Evolutionary conservation across 345 rosid species (phyloP), one percentile per base, ranked within the genome.

Genomic region (Euclidium syriacum): DNA sequence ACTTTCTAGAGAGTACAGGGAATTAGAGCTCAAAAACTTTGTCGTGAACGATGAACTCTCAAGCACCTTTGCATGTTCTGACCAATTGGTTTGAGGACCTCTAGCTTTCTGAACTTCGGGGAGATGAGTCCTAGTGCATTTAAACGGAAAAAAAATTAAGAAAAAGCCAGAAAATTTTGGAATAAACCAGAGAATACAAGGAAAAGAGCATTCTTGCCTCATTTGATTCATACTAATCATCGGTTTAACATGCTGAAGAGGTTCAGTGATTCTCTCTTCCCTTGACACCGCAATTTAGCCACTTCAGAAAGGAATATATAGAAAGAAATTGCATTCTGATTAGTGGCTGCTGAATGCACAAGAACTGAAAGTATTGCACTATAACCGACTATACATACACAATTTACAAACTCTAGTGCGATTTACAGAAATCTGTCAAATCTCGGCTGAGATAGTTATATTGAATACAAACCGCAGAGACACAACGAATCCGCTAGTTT

Each of bases 71-170:
- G 60, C 82, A 73, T 92, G 97, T 48, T 79, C 85, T 38, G 66
- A 75, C 97, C 91, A 87, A 77, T 94, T 94, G 17, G 78, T 76
- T 32, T 74, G 83, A 53, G 95, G 97, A 47, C 55, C 79, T 29
- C 54, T 65, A 26, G 63, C 43, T 67, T 74, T 75, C 72, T 57
- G 55, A 68, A 66, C 79, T 65, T 75, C 79, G 59, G 56, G 59
- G 14, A 59, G 67, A 67, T 56, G 65, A 73, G 58, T 74, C 61
- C 35, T 36, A 62, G 86, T 83, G 80, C 74, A 74, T 11, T 46
- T 47, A 35, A 50, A 67, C 39, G 44, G 29, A 43, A 30, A 61
- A 20, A 17, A 36, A 49, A 32, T 26, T 46, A 42, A 27, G 62
- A 61, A 61, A 59, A 61, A 51, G 23, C 42, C 52, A 30, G 26